Evolutionary conservation across 2,329 filamentous ascomycete species (phyloP), one percentile per base, ranked within the genome.

Genomic region (Myriosclerotinia scirpicola): DNA sequence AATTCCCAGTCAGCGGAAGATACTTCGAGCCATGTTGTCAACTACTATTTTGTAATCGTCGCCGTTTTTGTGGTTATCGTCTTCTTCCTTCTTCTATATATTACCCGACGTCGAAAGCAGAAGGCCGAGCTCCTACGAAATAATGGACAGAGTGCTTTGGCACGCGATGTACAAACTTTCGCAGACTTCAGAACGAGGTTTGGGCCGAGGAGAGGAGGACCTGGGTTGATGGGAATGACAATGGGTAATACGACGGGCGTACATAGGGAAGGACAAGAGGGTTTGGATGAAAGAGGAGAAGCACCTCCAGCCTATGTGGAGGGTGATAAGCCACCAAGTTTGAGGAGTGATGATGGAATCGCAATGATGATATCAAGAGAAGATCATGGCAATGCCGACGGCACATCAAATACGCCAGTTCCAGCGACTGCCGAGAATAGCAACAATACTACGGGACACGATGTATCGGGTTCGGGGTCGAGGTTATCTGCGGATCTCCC

Each of bases 261-360:
- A 36, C 30, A 53, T 20, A 54, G 48, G 34, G 65, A 63, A 52
- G 52, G n/a, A 22, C 48, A 82, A 55, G 87, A 90, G 69, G 87
- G 87, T 0, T 76, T 89, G 66, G 83, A 90, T 73, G 87, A 89
- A 77, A 76, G 82, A 54, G 87, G 87, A 38, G 86, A 89, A 75
- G 85, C 87, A 12, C 87, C 87, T 60, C 87, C 87, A 58, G 85
- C 87, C 0, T 90, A 90, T 74, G 79, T 67, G 6, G 69, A 69
- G 14, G 72, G 67, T 3, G 58, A 53, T 5, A 76, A 76, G 54
- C 74, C 75, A 20, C 74, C 74, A 42, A 76, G 74, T 69, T 60
- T 65, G 44, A 65, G 63, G 46, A 65, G 63, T 53, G 54, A 22
- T 14, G 54, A 65, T 53, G 44, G 58, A 12, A 44, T 65, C 22